These are phyloP conservation scores for Pseudogymnoascus sp. DNA, from an alignment of 2,329 filamentous ascomycete genomes.

Conservation along the genomic window DNA sequence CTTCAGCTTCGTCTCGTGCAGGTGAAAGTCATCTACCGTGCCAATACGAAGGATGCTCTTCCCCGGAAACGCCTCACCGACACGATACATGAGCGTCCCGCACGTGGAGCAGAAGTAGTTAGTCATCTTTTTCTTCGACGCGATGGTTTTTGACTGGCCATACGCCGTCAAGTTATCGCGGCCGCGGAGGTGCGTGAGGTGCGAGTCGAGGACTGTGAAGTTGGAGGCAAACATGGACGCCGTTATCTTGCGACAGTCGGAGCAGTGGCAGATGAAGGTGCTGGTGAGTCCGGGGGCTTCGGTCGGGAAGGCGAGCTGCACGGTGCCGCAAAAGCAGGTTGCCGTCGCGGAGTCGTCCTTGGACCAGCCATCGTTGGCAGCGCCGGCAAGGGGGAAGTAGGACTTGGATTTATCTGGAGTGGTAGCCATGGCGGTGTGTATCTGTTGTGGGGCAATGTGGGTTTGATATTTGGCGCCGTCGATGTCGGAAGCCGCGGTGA, in stretches of 20 bases:
- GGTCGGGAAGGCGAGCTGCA: slow-evolving; percentile 44
- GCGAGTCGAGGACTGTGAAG: slow-evolving; percentile 40
- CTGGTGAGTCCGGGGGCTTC: slow-evolving; percentile 36
- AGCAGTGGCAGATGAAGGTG: slow-evolving; percentile 52
- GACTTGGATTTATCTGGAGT: slow-evolving; percentile 23
- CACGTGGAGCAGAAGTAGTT: slow-evolving; percentile 54
- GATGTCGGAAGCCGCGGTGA: neutral
- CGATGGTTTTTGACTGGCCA: slow-evolving; percentile 39
- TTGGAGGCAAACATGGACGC: slow-evolving; percentile 55
- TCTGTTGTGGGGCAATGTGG: neutral
- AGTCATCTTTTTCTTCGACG: slow-evolving; percentile 43
- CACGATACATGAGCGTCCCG: slow-evolving; percentile 52
- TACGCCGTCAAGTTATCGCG: slow-evolving; percentile 40
- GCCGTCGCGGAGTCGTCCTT: slow-evolving; percentile 43
- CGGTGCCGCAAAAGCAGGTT: slow-evolving; percentile 49
- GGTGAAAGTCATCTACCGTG: slow-evolving; percentile 51
- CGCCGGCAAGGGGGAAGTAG: slow-evolving; percentile 33
- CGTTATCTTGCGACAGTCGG: slow-evolving; percentile 54
- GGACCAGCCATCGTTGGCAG: slow-evolving; percentile 36
- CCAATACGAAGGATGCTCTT: slow-evolving; percentile 45
- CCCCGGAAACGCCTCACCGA: slow-evolving; percentile 36
- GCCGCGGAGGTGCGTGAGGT: slow-evolving; percentile 43
- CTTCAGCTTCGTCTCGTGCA: slow-evolving; percentile 48
- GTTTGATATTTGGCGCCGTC: neutral
- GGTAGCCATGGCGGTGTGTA: slow-evolving; percentile 13